Conservation (phyloP, 352 stramenopile species). For the Globisporangium rhizosaccharum region DNA sequence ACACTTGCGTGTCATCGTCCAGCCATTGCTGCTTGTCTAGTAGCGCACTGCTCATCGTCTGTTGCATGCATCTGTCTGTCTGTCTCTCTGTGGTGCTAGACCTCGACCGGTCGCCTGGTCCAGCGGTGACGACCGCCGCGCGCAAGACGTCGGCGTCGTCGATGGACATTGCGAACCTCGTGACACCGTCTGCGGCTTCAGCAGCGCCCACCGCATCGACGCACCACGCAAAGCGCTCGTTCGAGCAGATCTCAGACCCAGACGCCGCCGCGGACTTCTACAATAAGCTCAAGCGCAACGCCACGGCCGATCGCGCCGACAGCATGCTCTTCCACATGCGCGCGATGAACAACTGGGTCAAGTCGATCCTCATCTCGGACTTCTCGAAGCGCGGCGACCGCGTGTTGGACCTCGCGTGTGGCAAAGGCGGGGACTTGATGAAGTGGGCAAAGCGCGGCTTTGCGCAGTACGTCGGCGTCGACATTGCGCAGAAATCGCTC, state of each 20-base stretch:
- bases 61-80: neutral
- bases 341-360: slow-evolving; percentile 98
- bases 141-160: slow-evolving; percentile 11
- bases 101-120: slow-evolving; percentile 15
- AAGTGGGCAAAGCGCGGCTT: slow-evolving; percentile 95
- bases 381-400: slow-evolving; percentile 73
- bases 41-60: neutral
- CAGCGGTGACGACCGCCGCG: slow-evolving; percentile 1
- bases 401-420: slow-evolving; percentile 97
- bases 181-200: slow-evolving; percentile 24
- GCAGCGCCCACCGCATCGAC: slow-evolving; percentile 5
- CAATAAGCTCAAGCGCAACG: slow-evolving; percentile 75
- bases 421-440: slow-evolving; percentile 97
- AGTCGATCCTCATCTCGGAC: slow-evolving; percentile 94
- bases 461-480: slow-evolving; percentile 94
- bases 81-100: slow-evolving; percentile 3
- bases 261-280: slow-evolving; percentile 75
- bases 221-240: slow-evolving; percentile 33
- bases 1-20: neutral
- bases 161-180: slow-evolving; percentile 62
- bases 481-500: slow-evolving; percentile 96
- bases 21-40: neutral
- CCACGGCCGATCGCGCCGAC: slow-evolving; percentile 71
- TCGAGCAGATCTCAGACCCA: slow-evolving; percentile 59
- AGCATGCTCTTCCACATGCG: slow-evolving; percentile 97